Conservation (phyloP, 345 rosid genomes). For the Litchi chinensis region DNA sequence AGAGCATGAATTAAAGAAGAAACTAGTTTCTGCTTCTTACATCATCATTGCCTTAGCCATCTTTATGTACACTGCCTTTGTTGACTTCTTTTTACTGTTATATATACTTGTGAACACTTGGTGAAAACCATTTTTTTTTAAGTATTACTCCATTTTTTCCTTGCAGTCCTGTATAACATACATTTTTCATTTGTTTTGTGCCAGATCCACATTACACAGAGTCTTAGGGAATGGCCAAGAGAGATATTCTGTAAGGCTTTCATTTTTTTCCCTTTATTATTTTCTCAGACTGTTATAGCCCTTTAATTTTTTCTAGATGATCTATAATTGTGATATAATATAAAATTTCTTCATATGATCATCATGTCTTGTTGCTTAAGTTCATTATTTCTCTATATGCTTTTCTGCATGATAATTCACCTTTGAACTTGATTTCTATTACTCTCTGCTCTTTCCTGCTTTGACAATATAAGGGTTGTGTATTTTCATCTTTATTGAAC, state of each 20-base stretch:
- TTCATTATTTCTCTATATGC: neutral
- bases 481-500: neutral
- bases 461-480: neutral
- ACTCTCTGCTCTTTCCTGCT: neutral
- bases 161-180: neutral
- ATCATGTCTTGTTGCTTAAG: neutral
- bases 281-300: slow-evolving; percentile 1
- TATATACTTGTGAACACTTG: neutral
- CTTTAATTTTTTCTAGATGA: neutral
- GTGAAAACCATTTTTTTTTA: neutral
- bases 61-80: neutral
- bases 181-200: slow-evolving; percentile 9
- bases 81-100: neutral
- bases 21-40: neutral
- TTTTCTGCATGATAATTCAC: neutral
- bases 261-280: neutral
- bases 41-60: neutral
- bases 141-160: neutral
- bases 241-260: slow-evolving; percentile 74
- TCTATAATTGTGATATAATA: neutral
- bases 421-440: neutral
- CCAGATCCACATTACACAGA: slow-evolving; percentile 90
- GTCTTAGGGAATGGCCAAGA: slow-evolving; percentile 79
- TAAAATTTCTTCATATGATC: neutral
- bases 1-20: neutral